Evolutionary conservation across 768 basidiomycete genomes (phyloP).

Genomic region (Hygrophorus russula): DNA sequence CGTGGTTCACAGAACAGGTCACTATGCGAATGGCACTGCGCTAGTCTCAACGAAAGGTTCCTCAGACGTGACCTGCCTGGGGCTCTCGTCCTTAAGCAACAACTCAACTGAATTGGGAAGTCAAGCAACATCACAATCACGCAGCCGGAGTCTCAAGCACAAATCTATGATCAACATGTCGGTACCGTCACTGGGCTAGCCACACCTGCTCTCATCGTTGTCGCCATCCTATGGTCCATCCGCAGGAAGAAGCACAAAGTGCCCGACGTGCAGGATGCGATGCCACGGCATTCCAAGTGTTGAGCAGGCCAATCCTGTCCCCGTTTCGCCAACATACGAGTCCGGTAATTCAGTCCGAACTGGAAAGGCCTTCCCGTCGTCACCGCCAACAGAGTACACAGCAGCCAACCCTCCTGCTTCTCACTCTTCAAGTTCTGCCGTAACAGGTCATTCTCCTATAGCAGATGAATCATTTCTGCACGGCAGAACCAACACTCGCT

Average conservation of each 20-base stretch:
- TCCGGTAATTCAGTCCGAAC: too few relatives aligned
- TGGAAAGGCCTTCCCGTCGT: too few relatives aligned
- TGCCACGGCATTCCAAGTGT: constrained; percentile 11
- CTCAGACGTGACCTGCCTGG: constrained; percentile 18
- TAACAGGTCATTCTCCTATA: background rate
- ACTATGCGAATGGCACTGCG: constrained; percentile 16
- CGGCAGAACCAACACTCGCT: background rate
- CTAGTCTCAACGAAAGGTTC: constrained; percentile 18
- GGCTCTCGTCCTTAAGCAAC: constrained; percentile 15
- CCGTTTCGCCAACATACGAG: too few relatives aligned
- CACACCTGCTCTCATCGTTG: constrained; percentile 14
- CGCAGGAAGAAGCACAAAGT: constrained; percentile 5
- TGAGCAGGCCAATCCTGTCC: background rate
- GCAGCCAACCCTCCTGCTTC: too few relatives aligned
- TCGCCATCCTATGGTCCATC: constrained; percentile 11
- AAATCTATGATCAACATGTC: constrained; percentile 17
- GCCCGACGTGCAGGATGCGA: constrained; percentile 2
- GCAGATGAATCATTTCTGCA: too few relatives aligned
- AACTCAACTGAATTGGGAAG: constrained; percentile 13
- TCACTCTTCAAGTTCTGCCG: background rate
- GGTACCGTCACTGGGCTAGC: constrained; percentile 21
- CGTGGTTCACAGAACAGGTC: constrained; percentile 18
- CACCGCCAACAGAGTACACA: too few relatives aligned
- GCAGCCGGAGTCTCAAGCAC: constrained; percentile 11
- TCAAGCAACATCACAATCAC: constrained; percentile 9